Evolutionary conservation across 1,139 yeast species (phyloP), one percentile per base, ranked within the genome.

Genomic region (Lodderomyces elongisporus): DNA sequence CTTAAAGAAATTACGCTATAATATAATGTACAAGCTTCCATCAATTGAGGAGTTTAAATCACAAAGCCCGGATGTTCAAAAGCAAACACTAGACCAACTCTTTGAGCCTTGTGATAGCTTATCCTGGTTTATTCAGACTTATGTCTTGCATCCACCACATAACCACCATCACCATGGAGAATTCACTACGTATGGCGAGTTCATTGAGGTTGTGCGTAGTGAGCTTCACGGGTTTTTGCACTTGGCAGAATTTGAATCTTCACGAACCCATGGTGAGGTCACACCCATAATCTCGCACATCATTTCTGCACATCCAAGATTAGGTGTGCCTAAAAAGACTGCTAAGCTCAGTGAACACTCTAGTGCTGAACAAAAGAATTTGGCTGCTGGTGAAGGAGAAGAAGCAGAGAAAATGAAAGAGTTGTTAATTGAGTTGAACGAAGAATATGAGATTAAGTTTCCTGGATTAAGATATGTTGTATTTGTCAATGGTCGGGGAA

Each of bases 401-500:
- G n/a, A n/a, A n/a, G 68, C 76, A 2, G 51, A 46, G 21, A 51
- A 45, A 22, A 31, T 31, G 28, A 22, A 21, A 25, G n/a, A 18
- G 15, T 60, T 62, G 43, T 65, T 88, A 34, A 57, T 56, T 2
- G 51, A 59, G 7, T 60, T 84, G 47, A 88, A 88, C 49, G 66
- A 64, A 2, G 47, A 50, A 32, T 88, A 88, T 52, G 96, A 88
- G 49, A 24, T 40, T 7, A 64, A 65, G 4, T 88, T 84, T 48
- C 95, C 95, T 0, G 95, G 96, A 0, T 70, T 88, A 36, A 63
- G 89, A 31, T 88, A 84, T 51, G 95, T 88, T n/a, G 89, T 85
- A 4, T 88, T 88, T 56, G 96, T 88, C 17, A 85, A 85, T 55
- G 95, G 95, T 1, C 63, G 95, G 42, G 56, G 79, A 4, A 66